A percentile compares a stretch with the other conserved stretches of the same genome.
Evolutionary conservation across 139 green algal species (phyloP).

Genomic region (Zygnema circumcarinatum): DNA sequence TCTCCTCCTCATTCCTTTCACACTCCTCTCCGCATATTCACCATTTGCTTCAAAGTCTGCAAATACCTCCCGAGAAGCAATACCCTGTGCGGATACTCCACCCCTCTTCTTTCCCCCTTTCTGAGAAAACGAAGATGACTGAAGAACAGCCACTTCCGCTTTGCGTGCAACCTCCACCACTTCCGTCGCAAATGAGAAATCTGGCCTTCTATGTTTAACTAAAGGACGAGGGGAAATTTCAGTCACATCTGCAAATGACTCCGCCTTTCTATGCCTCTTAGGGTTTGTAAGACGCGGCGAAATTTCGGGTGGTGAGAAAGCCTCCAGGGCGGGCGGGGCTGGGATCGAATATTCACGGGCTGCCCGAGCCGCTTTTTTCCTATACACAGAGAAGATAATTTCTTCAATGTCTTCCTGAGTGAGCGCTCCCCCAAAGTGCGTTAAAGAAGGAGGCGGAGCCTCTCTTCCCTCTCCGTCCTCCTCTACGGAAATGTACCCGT

Average conservation of each 20-base stretch:
- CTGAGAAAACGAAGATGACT: neutral
- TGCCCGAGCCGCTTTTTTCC: neutral
- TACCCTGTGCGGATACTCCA: neutral
- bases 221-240: neutral
- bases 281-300: neutral
- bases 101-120: neutral
- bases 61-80: neutral
- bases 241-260: neutral
- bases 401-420: neutral
- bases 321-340: too few relatives aligned
- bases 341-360: neutral
- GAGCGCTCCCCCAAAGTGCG: neutral
- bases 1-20: neutral
- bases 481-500: neutral
- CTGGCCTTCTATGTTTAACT: too few relatives aligned
- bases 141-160: neutral
- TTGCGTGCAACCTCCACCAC: too few relatives aligned
- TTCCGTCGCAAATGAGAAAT: too few relatives aligned
- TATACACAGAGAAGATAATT: neutral
- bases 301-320: too few relatives aligned
- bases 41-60: neutral
- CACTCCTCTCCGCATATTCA: neutral
- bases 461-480: neutral
- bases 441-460: neutral
- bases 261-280: neutral